phyloP scores from a whole-genome alignment of 2,329 filamentous ascomycete species.

The Tolypocladium endophyticum region DNA sequence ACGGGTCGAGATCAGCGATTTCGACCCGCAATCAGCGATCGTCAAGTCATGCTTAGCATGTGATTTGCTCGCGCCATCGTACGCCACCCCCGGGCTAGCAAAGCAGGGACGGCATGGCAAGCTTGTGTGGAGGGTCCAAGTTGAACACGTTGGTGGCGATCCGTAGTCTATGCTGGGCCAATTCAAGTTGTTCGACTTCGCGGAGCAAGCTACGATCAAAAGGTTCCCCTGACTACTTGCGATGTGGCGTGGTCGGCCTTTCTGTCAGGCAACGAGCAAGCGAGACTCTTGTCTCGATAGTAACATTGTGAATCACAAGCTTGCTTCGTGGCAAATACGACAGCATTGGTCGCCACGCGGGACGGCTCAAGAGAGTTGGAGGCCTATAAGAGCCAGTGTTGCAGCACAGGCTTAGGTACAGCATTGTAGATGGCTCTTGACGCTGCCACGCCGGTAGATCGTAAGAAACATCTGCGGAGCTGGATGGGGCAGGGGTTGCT shows the following conservation, averaged over 20 bases:
- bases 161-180: no score
- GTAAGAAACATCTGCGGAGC: neutral
- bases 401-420: slow-evolving; percentile 1
- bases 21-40: neutral
- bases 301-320: neutral
- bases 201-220: neutral
- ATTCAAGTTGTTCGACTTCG: neutral
- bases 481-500: neutral
- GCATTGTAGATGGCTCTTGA: slow-evolving; percentile 1
- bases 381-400: neutral
- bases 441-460: slow-evolving; percentile 1
- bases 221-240: neutral
- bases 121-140: neutral
- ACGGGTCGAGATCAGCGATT: neutral
- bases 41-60: neutral
- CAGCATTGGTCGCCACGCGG: neutral
- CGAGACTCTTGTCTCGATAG: neutral
- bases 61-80: neutral
- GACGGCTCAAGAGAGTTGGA: neutral
- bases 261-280: neutral
- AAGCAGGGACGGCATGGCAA: neutral
- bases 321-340: neutral
- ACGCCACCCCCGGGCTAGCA: neutral
- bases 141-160: neutral
- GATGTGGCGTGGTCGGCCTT: neutral